Evolutionary conservation across 306 rosid genomes (phyloP).

Genomic region (Argentina anserina): DNA sequence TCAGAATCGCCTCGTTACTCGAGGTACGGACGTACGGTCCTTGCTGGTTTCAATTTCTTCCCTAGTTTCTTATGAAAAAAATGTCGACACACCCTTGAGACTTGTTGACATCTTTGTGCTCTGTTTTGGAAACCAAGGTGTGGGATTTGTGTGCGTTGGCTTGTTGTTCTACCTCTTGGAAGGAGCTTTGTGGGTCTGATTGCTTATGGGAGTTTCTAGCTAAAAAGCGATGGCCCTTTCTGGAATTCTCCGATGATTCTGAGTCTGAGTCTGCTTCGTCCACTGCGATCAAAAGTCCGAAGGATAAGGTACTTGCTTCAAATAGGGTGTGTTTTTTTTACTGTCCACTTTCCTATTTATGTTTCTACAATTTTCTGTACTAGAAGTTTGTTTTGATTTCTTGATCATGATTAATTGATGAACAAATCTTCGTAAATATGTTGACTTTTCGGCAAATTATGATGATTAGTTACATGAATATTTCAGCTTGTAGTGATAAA

Average conservation of each 20-base stretch:
- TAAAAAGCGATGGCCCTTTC: slow-evolving; percentile 58
- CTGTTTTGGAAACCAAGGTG: slow-evolving; percentile 36
- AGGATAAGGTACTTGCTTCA: slow-evolving; percentile 32
- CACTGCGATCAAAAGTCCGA: slow-evolving; percentile 22
- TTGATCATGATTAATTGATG: no score
- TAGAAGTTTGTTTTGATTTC: background rate
- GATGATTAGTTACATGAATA: background rate
- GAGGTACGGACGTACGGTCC: slow-evolving; percentile 39
- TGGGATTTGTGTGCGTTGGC: slow-evolving; percentile 75
- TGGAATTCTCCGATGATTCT: slow-evolving; percentile 19
- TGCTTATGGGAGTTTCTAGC: slow-evolving; percentile 60
- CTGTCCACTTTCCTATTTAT: background rate
- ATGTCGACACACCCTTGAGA: background rate
- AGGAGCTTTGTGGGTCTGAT: slow-evolving; percentile 48
- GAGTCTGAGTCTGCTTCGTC: slow-evolving; percentile 36
- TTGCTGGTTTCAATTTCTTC: background rate
- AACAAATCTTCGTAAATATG: background rate
- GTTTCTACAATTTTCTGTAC: background rate
- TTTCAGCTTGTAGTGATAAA: background rate
- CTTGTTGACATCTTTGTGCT: background rate
- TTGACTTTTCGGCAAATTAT: background rate
- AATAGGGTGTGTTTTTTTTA: background rate
- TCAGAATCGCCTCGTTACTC: slow-evolving; percentile 66
- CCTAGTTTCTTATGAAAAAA: background rate
- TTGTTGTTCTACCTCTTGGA: slow-evolving; percentile 65